Evolutionary conservation across 495 filamentous ascomycete genomes (phyloP).

Genomic region (Podospora pseudocomata): DNA sequence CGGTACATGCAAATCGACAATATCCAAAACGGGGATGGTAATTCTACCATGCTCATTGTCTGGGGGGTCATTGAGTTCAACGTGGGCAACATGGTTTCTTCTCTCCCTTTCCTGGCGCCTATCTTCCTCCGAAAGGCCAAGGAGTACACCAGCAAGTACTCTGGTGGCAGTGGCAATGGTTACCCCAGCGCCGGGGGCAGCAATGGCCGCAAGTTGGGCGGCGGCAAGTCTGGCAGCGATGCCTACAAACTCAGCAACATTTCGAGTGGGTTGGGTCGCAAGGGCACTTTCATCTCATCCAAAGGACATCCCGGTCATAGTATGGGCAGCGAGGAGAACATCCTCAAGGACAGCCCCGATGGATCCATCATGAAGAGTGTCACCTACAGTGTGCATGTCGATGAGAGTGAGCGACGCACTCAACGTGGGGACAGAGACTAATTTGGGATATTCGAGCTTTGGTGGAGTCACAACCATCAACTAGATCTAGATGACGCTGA

Average conservation of each 20-base stretch:
- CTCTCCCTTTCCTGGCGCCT: conserved; percentile 45
- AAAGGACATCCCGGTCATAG: conserved; percentile 28
- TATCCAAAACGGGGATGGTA: conserved; percentile 50
- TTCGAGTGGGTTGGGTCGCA: conserved; percentile 25
- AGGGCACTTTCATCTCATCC: conserved; percentile 28
- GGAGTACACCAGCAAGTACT: conserved; percentile 30
- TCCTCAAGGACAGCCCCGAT: conserved; percentile 32
- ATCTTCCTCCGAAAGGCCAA: conserved; percentile 40
- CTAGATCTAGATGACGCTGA: background rate
- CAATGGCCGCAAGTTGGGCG: conserved; percentile 33
- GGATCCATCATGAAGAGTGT: conserved; percentile 45
- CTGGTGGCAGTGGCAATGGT: conserved; percentile 13
- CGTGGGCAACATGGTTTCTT: conserved; percentile 51
- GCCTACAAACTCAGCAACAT: conserved; percentile 38
- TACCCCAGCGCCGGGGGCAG: conserved; percentile 11
- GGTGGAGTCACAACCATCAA: background rate
- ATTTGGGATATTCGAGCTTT: background rate
- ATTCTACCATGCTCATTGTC: conserved; percentile 56
- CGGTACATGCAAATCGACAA: conserved; percentile 52
- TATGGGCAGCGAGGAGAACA: conserved; percentile 46
- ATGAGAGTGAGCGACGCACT: conserved; percentile 10
- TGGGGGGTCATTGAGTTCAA: conserved; percentile 60
- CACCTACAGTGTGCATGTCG: conserved; percentile 43
- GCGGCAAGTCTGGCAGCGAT: conserved; percentile 23
- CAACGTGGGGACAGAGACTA: background rate